Conservation (phyloP, 352 stramenopile genomes). For the Phytophthora crassamura region DNA sequence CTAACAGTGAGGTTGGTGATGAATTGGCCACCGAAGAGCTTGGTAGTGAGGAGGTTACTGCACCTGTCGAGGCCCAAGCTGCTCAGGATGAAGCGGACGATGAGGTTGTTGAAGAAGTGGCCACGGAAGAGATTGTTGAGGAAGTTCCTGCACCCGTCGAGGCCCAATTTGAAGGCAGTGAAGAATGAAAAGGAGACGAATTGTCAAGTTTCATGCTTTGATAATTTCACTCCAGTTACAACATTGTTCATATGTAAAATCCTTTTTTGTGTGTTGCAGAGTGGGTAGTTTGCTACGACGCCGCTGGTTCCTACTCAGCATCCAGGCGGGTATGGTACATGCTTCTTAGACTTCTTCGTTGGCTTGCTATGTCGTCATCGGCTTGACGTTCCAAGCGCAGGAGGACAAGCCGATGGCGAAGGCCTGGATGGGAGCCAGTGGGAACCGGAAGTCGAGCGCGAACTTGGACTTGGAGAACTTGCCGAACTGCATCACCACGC, state of each 20-base stretch:
- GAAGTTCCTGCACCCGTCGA: slow-evolving; percentile 3
- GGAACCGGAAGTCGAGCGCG: slow-evolving; percentile 88
- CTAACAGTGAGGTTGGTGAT: background rate
- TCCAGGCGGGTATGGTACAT: slow-evolving; percentile 22
- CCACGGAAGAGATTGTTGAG: background rate
- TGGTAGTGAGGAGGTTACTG: background rate
- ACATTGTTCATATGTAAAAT: slow-evolving; percentile 10
- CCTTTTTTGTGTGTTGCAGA: slow-evolving; percentile 13
- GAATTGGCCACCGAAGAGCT: background rate
- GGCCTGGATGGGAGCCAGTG: slow-evolving; percentile 83
- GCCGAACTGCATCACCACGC: slow-evolving; percentile 88
- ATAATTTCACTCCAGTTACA: background rate
- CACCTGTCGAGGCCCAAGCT: slow-evolving; percentile 1
- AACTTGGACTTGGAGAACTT: slow-evolving; percentile 91
- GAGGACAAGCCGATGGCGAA: slow-evolving; percentile 89
- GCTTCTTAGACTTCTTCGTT: slow-evolving; percentile 6
- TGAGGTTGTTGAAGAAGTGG: background rate
- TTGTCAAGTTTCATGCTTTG: background rate
- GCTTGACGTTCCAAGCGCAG: slow-evolving; percentile 83
- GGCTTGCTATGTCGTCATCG: slow-evolving; percentile 17
- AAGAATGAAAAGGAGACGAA: too few relatives aligned
- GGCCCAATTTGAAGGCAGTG: background rate
- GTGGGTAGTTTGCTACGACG: slow-evolving; percentile 8
- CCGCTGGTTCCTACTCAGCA: slow-evolving; percentile 6
- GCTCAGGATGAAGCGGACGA: background rate